These are phyloP conservation scores for Ocimum tenuiflorum DNA, from an alignment of 257 asterid genomes.

Conservation along the genomic window DNA sequence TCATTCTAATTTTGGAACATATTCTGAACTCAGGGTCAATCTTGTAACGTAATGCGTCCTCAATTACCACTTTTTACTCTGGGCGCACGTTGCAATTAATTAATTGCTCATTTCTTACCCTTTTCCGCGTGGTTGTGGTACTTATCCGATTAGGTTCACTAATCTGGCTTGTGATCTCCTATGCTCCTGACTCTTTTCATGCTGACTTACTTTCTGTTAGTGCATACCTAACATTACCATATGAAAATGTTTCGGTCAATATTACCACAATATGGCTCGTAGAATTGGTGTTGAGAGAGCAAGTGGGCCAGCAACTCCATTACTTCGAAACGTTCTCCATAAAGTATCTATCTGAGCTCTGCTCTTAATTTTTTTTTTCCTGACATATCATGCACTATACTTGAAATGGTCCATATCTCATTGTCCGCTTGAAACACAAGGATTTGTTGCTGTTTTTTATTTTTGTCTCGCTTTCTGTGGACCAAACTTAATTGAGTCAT, in stretches of 20 bases:
- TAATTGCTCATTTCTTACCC: not conserved
- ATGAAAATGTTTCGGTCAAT: not conserved
- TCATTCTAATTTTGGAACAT: not conserved
- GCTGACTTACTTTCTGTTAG: not conserved
- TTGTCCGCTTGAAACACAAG: slow-evolving; percentile 10
- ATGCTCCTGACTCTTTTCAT: not conserved
- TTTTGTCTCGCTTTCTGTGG: not conserved
- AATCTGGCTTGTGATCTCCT: not conserved
- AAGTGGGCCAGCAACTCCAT: slow-evolving; percentile 10
- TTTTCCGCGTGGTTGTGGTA: not conserved
- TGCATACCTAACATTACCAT: not conserved
- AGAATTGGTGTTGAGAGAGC: not conserved
- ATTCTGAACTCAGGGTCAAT: not conserved
- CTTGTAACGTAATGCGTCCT: not conserved
- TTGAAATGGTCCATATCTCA: slow-evolving; percentile 15
- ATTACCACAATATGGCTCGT: not conserved
- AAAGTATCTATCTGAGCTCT: not conserved
- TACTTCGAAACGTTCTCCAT: slow-evolving; percentile 1
- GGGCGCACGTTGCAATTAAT: not conserved
- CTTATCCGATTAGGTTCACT: not conserved
- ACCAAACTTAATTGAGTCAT: not conserved
- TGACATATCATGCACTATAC: slow-evolving; percentile 10
- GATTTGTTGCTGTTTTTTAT: not conserved
- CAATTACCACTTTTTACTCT: slow-evolving; percentile 15
- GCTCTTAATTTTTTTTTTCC: not conserved